Evolutionary conservation across 2,329 filamentous ascomycete species (phyloP).

Genomic region (Fusarium penzigii): DNA sequence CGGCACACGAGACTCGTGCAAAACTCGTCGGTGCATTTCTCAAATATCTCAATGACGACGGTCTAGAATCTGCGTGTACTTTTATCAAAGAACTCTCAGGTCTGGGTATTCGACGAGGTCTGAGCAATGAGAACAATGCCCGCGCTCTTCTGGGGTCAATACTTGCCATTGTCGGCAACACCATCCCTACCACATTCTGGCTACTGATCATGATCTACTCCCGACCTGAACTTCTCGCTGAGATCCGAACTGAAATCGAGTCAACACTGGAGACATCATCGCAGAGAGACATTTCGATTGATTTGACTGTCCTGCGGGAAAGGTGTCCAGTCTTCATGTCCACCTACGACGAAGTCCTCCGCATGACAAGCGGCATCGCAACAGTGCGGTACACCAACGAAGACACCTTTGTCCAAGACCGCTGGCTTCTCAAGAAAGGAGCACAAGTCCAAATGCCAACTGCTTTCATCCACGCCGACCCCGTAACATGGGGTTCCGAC

Average conservation of each 20-base stretch:
- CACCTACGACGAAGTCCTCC: conserved; percentile 17
- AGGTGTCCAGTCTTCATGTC: conserved; percentile 18
- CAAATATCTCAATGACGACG: conserved; percentile 7
- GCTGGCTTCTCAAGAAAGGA: conserved; percentile 22
- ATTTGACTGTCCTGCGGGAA: conserved; percentile 11
- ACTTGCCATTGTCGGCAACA: conserved; percentile 21
- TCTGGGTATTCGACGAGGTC: conserved; percentile 11
- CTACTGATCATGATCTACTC: conserved; percentile 13
- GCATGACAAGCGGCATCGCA: conserved; percentile 21
- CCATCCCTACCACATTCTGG: conserved; percentile 20
- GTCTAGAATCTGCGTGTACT: conserved; percentile 12
- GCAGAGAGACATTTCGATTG: background rate
- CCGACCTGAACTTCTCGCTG: conserved; percentile 4
- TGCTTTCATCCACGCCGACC: conserved; percentile 21
- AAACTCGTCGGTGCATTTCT: conserved; percentile 16
- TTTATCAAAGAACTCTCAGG: conserved; percentile 18
- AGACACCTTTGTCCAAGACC: conserved; percentile 11
- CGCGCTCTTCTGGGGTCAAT: conserved; percentile 20
- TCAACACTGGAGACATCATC: conserved; percentile 2
- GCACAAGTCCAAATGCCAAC: conserved; percentile 25
- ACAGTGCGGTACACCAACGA: conserved; percentile 23
- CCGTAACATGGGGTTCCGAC: conserved; percentile 15
- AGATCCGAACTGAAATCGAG: conserved; percentile 13
- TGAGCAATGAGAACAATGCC: conserved; percentile 24
- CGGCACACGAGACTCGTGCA: conserved; percentile 10